Percentiles rank a stretch among this genome's conserved stretches.
Evolutionary conservation across 2,329 filamentous ascomycete species (phyloP).

Genomic region (Trichoderma simmonsii): DNA sequence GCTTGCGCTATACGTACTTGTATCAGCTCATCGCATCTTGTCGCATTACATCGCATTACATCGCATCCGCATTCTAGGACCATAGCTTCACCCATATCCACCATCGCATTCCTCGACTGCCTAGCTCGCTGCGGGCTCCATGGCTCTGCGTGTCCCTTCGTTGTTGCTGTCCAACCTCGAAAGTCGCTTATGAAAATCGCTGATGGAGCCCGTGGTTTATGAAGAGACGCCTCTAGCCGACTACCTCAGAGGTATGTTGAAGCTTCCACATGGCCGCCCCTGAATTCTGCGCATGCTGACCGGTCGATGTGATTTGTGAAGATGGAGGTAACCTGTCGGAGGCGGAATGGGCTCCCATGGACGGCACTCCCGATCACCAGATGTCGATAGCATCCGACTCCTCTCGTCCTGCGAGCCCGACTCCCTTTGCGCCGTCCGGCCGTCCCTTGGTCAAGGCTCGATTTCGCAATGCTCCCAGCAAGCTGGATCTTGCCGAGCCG

Average conservation of each 20-base stretch:
- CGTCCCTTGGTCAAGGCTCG: constrained; percentile 52
- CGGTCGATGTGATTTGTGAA: constrained; percentile 14
- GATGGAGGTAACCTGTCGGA: constrained; percentile 50
- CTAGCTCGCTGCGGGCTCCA: constrained; percentile 23
- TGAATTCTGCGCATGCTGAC: constrained; percentile 14
- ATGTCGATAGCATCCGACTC: constrained; percentile 33
- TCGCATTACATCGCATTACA: neutral
- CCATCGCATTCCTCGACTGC: neutral
- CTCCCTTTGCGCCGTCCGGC: constrained; percentile 55
- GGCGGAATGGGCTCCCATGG: constrained; percentile 45
- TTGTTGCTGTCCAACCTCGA: constrained; percentile 27
- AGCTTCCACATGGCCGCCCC: neutral
- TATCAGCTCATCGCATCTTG: neutral
- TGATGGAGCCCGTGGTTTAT: constrained; percentile 81
- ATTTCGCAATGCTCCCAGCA: constrained; percentile 45
- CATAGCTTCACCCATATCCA: neutral
- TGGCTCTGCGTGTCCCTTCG: constrained; percentile 30
- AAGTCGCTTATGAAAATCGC: constrained; percentile 22
- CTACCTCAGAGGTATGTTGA: constrained; percentile 73
- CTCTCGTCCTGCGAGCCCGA: constrained; percentile 47
- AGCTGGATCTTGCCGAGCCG: neutral
- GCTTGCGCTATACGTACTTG: neutral
- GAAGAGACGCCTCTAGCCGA: constrained; percentile 84
- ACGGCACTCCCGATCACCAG: constrained; percentile 31
- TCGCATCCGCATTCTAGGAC: neutral